Evolutionary conservation across 768 basidiomycete genomes (phyloP).

Genomic region (Lactifluus rugatus): DNA sequence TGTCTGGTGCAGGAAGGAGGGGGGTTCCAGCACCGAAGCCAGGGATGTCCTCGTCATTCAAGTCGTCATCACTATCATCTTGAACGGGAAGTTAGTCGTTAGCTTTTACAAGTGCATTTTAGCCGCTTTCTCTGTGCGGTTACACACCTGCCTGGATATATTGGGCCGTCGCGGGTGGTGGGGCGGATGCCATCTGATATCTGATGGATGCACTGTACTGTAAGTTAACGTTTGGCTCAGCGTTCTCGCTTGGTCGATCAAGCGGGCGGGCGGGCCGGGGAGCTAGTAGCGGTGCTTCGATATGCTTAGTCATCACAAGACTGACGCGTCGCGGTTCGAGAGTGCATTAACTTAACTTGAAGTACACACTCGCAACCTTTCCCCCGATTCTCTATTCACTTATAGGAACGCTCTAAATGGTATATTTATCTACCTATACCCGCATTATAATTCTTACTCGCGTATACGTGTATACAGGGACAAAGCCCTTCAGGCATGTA

Average conservation of each 20-base stretch:
- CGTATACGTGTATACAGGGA: slow-evolving; percentile 37
- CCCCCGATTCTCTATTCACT: background rate
- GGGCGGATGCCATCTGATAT: slow-evolving; percentile 28
- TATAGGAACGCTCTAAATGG: slow-evolving; percentile 9
- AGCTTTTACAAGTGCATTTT: background rate
- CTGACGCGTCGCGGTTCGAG: slow-evolving; percentile 29
- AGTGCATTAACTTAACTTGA: background rate
- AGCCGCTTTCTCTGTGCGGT: too few relatives aligned
- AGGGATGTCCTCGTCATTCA: slow-evolving; percentile 75
- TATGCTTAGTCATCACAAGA: slow-evolving; percentile 19
- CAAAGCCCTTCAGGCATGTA: slow-evolving; percentile 59
- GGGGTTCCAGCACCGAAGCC: slow-evolving; percentile 49
- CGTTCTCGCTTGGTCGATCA: background rate
- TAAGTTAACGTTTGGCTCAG: background rate
- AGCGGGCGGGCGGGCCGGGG: background rate
- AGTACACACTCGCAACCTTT: slow-evolving; percentile 6
- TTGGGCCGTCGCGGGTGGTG: slow-evolving; percentile 54
- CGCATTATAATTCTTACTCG: background rate
- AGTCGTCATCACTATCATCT: slow-evolving; percentile 68
- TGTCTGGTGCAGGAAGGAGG: slow-evolving; percentile 37
- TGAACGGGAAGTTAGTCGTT: slow-evolving; percentile 17
- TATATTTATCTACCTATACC: slow-evolving; percentile 9
- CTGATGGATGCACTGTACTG: background rate
- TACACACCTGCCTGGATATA: slow-evolving; percentile 72
- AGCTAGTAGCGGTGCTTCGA: background rate